Evolutionary conservation across 495 filamentous ascomycete genomes (phyloP), one percentile per base, ranked within the genome.

Genomic region (Neurospora sp.): DNA sequence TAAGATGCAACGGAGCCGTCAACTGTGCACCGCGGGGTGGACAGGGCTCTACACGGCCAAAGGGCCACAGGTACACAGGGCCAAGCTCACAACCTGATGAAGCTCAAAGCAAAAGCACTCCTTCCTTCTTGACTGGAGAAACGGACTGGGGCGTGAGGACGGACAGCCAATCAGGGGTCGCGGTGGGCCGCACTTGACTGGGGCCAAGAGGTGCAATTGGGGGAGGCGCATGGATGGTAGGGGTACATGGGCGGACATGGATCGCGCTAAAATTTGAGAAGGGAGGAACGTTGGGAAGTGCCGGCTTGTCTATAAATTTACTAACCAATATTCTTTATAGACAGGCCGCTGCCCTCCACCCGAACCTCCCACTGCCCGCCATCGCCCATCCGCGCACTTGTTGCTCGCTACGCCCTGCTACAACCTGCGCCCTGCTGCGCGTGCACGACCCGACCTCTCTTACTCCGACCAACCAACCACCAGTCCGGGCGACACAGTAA

Each of bases 221-320:
- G 73, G 66, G 74, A 69, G 71, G 75, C 66, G 74, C 76, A 78
- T 77, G 77, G 77, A 74, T 66, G 54, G 39, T 72, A 76, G 74
- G 78, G 78, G 69, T 73, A 66, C 37, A 48, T 73, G 76, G 73
- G 78, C 76, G 69, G 73, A 66, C 36, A 40, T 73, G 76, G 73
- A 79, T 78, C 76, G 78, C 79, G 79, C 79, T 80, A 80, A 79
- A 74, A 78, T 76, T 73, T 76, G 78, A 71, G 54, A 66, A 72
- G 74, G 76, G 74, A 78, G 75, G 76, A 72, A 76, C 76, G 77
- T 79, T 79, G 74, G 79, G 76, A 77, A 78, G 71, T 69, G 73
- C 74, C 70, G 70, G 78, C 75, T 66, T 80, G 81, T 82, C 79
- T 82, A 82, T 81, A 82, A 82, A 82, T 80, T 78, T 80, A 79